Base-by-base conservation (phyloP, 345 rosid genomes). In the Pelargonium nanum region DNA sequence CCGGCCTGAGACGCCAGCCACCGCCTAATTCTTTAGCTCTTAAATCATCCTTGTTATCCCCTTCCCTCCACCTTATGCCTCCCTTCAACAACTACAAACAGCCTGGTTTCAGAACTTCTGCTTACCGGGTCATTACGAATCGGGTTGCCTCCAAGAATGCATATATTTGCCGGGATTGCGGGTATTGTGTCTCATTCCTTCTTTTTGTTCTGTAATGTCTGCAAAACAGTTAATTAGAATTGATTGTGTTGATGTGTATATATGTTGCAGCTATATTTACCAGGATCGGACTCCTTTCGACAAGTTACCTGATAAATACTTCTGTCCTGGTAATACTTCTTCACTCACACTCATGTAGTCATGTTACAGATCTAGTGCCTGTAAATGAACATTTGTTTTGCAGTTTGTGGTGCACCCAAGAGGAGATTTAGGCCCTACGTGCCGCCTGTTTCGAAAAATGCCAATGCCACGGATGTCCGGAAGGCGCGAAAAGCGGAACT, bases 351-450 rank as follows among this genome's bases (percentile, higher is more conserved):
- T 17, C 22, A 52, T 45, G 10, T 9, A 61, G 21, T 61, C 64
- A 61, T 50, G 50, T 6, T 1, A 23, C 22, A 13, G 25, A 10
- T 17, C 32, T 5, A 0, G 20, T 22, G 24, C 6, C 19, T 21
- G 17, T 9, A 19, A 8, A n/a, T 40, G 19, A 17, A 16, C 17
- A 51, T 52, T 22, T 52, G 45, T 13, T 58, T 58, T 76, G 78
- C 85, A 89, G 99, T 93, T 53, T 93, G 97, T 69, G 96, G 89
- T 62, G 98, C 97, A 68, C 95, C 99, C 6, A 93, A 93, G 68
- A 72, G 99, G 65, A 81, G 99, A 63, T 89, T 92, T 44, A 89
- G 76, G 77, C 61, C 80, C 19, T 93, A 84, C 66, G 60, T 66
- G 53, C 87, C 95, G 0, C 62, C 82, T n/a, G 91, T 84, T 66